Conservation (phyloP, 305 asterid genomes). For the Salvia sclarea region DNA sequence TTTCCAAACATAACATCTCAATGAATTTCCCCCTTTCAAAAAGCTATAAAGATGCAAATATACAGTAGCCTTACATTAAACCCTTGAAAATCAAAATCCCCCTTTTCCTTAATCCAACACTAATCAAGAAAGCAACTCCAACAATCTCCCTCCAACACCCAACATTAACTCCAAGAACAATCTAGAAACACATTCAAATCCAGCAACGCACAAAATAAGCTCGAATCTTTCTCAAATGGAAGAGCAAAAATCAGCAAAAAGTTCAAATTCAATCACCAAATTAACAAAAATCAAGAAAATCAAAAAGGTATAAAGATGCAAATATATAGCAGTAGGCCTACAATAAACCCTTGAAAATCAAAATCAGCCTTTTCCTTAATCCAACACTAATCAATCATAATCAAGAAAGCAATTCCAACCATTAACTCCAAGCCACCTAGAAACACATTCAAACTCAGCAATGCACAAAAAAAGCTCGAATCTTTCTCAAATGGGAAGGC, state of each 20-base stretch:
- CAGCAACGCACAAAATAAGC: background rate
- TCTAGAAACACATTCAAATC: background rate
- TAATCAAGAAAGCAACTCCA: background rate
- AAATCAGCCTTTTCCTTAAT: too few relatives aligned
- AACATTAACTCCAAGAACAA: background rate
- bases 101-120: slow-evolving; percentile 5
- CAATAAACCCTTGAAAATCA: too few relatives aligned
- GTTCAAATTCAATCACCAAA: too few relatives aligned
- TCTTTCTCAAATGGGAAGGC: background rate
- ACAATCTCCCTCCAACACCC: background rate
- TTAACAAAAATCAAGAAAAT: too few relatives aligned
- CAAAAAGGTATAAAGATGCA: background rate
- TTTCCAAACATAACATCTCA: background rate
- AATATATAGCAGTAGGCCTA: too few relatives aligned
- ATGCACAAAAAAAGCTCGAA: background rate
- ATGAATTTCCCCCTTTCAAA: background rate
- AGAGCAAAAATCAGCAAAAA: background rate
- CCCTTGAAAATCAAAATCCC: background rate
- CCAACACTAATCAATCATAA: too few relatives aligned
- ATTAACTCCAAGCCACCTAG: too few relatives aligned
- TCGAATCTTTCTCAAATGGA: background rate
- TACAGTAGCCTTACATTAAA: background rate
- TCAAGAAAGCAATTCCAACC: too few relatives aligned
- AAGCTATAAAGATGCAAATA: background rate
- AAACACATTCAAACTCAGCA: too few relatives aligned